These are phyloP conservation scores for Apiospora malaysiana DNA, from an alignment of 2,329 filamentous ascomycete species.

Conservation along the genomic window DNA sequence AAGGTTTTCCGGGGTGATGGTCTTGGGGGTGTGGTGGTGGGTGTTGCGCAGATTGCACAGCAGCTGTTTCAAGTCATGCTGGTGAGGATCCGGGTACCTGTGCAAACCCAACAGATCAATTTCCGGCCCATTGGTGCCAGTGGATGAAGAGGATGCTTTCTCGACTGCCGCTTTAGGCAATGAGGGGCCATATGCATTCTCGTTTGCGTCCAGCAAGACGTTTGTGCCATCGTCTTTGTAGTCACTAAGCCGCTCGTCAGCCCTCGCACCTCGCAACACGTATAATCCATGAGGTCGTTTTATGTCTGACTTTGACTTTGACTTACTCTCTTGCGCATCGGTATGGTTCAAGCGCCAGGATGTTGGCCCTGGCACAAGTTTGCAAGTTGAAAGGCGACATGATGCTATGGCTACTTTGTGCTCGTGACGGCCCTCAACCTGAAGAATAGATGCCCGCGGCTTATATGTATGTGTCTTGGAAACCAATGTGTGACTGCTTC, in stretches of 20 bases:
- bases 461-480: neutral
- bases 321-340: constrained; percentile 78
- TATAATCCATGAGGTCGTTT: constrained; percentile 35
- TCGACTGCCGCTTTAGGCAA: constrained; percentile 60
- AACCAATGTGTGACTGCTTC: neutral
- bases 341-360: constrained; percentile 77
- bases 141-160: constrained; percentile 39
- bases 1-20: constrained; percentile 79
- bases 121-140: constrained; percentile 49
- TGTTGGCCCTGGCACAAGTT: constrained; percentile 78
- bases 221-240: constrained; percentile 99
- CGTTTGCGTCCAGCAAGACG: constrained; percentile 94
- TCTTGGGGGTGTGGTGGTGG: constrained; percentile 76
- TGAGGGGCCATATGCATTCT: constrained; percentile 93
- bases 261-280: constrained; percentile 52
- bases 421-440: neutral
- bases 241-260: constrained; percentile 54
- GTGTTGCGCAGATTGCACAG: constrained; percentile 90
- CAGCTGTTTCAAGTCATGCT: constrained; percentile 81
- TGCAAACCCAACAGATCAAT: constrained; percentile 84
- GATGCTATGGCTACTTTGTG: constrained; percentile 12
- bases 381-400: constrained; percentile 75
- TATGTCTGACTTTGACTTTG: constrained; percentile 58
- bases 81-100: constrained; percentile 96
- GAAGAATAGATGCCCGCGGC: neutral